Conservation (phyloP, 495 filamentous ascomycete species). For the Neurospora sp. region DNA sequence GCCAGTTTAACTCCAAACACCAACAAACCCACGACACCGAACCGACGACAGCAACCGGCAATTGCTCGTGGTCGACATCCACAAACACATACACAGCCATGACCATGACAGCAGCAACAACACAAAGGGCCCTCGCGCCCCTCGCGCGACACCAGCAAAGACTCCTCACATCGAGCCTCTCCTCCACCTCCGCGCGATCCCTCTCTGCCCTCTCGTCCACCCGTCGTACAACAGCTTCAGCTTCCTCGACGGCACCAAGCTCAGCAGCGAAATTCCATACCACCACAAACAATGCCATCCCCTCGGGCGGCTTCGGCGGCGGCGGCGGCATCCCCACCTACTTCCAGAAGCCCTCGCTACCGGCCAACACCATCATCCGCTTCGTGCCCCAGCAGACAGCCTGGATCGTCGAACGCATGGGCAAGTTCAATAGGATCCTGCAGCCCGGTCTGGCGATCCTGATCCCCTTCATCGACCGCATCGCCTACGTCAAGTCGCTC, state of each 20-base stretch:
- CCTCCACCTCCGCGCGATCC: neutral
- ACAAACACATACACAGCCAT: neutral
- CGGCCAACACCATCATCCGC: conserved; percentile 87
- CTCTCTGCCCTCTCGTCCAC: neutral
- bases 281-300: conserved; percentile 10
- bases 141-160: neutral
- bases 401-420: conserved; percentile 99
- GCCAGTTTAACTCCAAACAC: neutral
- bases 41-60: neutral
- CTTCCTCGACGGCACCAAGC: neutral
- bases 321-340: conserved; percentile 38
- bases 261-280: conserved; percentile 22
- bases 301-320: conserved; percentile 13
- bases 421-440: conserved; percentile 85
- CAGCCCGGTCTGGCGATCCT: conserved; percentile 85
- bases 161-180: neutral
- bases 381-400: conserved; percentile 99
- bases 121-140: neutral
- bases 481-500: conserved; percentile 93
- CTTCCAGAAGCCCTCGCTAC: conserved; percentile 52
- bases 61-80: neutral
- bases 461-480: conserved; percentile 85
- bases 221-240: neutral
- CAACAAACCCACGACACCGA: neutral
- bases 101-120: neutral